Evolutionary conservation across 495 filamentous ascomycete genomes (phyloP), one percentile per base, ranked within the genome.

Genomic region (Aspergillus bridgeri): DNA sequence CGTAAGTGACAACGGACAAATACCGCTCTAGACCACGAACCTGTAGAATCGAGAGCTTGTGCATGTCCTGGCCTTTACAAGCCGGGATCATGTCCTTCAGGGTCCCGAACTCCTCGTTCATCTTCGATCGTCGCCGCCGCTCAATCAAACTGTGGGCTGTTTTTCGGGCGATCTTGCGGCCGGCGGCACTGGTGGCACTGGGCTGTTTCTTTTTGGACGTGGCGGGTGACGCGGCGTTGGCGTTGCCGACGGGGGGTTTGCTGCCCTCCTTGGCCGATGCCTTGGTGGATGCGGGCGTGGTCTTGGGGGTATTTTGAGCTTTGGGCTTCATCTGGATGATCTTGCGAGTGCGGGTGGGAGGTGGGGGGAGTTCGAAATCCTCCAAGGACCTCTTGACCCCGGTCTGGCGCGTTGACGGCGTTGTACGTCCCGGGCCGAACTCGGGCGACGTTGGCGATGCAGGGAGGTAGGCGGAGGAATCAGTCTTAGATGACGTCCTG

Each of bases 71-170:
- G 19, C 91, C 91, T 25, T 60, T 69, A 66, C 94, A 98, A 1
- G 94, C 95, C 1, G 95, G 95, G 61, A 98, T 96, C 88, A 98
- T 89, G 67, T 88, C 84, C 75, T 97, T 98, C 57, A 98, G 75
- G 17, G 94, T 88, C 1, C 83, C 87, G 75, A 98, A 98, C 72
- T 98, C 94, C 65, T 98, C 94, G 64, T 98, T 98, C 94, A 98
- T 98, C 79, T 98, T 98, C 5, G 90, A 96, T 50, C 94, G 80
- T 60, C 94, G 78, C 48, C 95, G 76, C 17, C 94, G 82, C 74
- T 98, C 94, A 65, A 98, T 98, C 63, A 98, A 70, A 62, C 90
- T 96, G 65, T 98, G 94, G 3, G 94, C 94, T 2, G 95, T 98
- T 71, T 98, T 98, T 61, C 94, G 82, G 5, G 94, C 92, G 54